Evolutionary conservation across 1,139 yeast species (phyloP).

Genomic region (Candida mesenterica): DNA sequence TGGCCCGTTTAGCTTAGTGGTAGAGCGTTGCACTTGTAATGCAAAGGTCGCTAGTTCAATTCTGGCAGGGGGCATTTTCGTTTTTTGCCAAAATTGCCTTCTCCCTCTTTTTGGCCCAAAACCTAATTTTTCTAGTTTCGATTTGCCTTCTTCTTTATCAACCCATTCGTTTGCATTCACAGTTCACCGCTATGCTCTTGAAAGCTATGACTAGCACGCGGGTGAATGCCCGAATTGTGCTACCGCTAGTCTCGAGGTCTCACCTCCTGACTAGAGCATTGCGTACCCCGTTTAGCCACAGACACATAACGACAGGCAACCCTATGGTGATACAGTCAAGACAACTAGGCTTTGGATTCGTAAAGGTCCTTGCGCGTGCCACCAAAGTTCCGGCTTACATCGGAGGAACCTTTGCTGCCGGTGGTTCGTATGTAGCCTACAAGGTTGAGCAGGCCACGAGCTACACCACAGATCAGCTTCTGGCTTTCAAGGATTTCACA

Average conservation of each 20-base stretch:
- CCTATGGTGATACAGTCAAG: constrained; percentile 13
- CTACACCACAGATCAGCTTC: constrained; percentile 66
- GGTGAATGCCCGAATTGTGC: neutral
- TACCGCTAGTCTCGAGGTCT: constrained; percentile 1
- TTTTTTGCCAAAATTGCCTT: constrained; percentile 9
- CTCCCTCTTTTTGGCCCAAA: neutral
- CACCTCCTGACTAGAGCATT: neutral
- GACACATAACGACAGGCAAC: neutral
- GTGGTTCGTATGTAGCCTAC: constrained; percentile 88
- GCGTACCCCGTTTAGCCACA: constrained; percentile 1
- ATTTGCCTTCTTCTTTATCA: constrained; percentile 2
- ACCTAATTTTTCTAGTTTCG: neutral
- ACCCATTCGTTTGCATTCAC: too few species aligned
- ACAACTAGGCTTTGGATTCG: constrained; percentile 37
- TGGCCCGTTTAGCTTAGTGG: constrained; percentile 88
- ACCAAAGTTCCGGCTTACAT: constrained; percentile 72
- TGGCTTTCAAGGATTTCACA: constrained; percentile 58
- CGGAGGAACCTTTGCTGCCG: constrained; percentile 92
- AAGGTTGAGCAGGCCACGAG: constrained; percentile 84
- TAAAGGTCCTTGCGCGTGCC: constrained; percentile 43
- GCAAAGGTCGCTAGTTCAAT: constrained; percentile 95
- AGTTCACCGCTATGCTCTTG: neutral
- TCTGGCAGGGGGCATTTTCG: constrained; percentile 78
- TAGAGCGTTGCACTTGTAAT: constrained; percentile 95
- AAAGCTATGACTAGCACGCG: constrained; percentile 1